phyloP scores from a whole-genome alignment of 306 rosid species.

The Cyclanthera cordifolia region DNA sequence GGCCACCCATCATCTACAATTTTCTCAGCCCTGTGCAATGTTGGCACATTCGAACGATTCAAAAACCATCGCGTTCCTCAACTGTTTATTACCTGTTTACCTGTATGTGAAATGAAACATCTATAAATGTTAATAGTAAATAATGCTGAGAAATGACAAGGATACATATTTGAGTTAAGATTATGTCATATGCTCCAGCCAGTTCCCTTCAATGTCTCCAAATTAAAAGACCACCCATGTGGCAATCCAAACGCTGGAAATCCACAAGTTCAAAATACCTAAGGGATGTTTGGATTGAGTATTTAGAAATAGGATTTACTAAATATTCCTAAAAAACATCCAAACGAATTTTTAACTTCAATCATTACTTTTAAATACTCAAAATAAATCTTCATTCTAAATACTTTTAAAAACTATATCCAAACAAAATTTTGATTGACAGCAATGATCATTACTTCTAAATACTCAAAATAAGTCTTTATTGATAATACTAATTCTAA shows the following conservation, averaged over 20 bases:
- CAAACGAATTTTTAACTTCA: too few species aligned
- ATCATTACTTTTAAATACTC: too few species aligned
- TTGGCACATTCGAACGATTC: constrained; percentile 1
- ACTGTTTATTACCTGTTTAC: constrained; percentile 13
- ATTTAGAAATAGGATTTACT: too few species aligned
- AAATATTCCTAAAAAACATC: too few species aligned
- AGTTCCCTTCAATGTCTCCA: constrained; percentile 10
- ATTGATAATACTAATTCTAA: too few species aligned
- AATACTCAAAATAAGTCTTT: too few species aligned
- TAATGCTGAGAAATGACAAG: not conserved
- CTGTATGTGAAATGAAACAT: constrained; percentile 10
- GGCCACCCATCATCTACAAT: not conserved
- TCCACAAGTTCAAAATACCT: not conserved
- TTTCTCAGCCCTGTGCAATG: constrained; percentile 1
- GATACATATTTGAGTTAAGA: constrained; percentile 1
- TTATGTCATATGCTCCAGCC: not conserved
- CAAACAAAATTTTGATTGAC: too few species aligned
- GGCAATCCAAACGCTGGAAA: constrained; percentile 4
- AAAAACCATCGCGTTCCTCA: not conserved
- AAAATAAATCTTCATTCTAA: too few species aligned
- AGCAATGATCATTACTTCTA: too few species aligned
- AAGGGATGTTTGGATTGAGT: too few species aligned
- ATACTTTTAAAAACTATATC: too few species aligned
- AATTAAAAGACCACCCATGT: constrained; percentile 17
- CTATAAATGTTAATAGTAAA: constrained; percentile 12